Percentiles rank a stretch among this genome's conserved stretches.
phyloP scores from a whole-genome alignment of 129 eudicot genomes.

The Gnaphalium uliginosum region DNA sequence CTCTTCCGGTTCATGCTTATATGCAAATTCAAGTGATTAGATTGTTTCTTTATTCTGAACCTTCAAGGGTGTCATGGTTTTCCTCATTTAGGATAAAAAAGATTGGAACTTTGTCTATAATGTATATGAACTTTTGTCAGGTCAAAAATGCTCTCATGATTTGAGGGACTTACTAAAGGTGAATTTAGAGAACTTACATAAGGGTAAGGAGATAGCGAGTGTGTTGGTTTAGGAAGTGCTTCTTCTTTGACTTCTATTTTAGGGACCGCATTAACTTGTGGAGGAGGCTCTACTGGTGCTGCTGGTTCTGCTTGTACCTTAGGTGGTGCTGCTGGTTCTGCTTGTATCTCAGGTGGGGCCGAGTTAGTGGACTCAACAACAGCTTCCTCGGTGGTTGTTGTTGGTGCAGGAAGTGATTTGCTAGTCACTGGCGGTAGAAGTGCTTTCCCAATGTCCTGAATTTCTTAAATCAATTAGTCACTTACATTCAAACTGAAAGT shows the following conservation, averaged over 20 bases:
- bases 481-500: background rate
- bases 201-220: constrained; percentile 83
- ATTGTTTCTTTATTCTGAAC: background rate
- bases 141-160: background rate
- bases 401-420: constrained; percentile 68
- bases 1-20: background rate
- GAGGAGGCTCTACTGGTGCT: constrained; percentile 39
- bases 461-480: constrained; percentile 6
- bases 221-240: constrained; percentile 46
- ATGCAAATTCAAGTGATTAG: background rate
- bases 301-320: constrained; percentile 11
- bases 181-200: constrained; percentile 45
- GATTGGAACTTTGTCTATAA: constrained; percentile 6
- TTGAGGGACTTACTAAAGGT: background rate
- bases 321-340: constrained; percentile 13
- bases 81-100: background rate
- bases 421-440: constrained; percentile 61
- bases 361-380: constrained; percentile 31
- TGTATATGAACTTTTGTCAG: background rate
- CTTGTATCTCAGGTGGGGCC: constrained; percentile 25
- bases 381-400: constrained; percentile 47
- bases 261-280: constrained; percentile 51
- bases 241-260: constrained; percentile 52
- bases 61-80: background rate
- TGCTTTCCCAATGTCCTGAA: constrained; percentile 85